A percentile compares a stretch with the other conserved stretches of the same genome.
These are phyloP conservation scores for Thraustochytrium sp. DNA, from an alignment of 352 stramenopile species.

Conservation along the genomic window DNA sequence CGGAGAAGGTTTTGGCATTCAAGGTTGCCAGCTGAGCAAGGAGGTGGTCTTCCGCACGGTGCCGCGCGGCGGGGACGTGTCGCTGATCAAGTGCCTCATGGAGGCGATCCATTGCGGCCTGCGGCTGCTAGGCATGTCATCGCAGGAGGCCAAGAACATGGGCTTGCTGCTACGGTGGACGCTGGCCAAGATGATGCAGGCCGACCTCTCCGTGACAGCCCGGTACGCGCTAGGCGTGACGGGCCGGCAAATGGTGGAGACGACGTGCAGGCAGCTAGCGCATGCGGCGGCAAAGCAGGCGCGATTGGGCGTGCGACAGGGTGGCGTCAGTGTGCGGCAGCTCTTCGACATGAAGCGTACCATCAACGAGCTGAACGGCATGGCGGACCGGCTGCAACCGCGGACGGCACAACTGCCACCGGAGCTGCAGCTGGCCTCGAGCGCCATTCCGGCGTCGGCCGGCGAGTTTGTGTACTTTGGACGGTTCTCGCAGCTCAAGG, in stretches of 20 bases:
- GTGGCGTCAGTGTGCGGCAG: conserved; percentile 34
- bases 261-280: conserved; percentile 47
- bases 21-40: not conserved
- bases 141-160: conserved; percentile 29
- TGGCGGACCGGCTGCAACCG: not conserved
- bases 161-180: conserved; percentile 46
- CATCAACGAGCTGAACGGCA: conserved; percentile 43
- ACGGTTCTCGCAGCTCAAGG: conserved; percentile 67
- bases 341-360: conserved; percentile 51
- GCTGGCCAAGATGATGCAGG: conserved; percentile 49
- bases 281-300: conserved; percentile 48
- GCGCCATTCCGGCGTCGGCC: conserved; percentile 30
- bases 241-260: conserved; percentile 43
- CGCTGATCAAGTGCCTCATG: conserved; percentile 10
- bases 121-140: conserved; percentile 23
- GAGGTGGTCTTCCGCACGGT: conserved; percentile 31
- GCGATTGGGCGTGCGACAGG: conserved; percentile 5
- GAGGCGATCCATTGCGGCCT: conserved; percentile 26
- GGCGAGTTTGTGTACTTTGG: conserved; percentile 64
- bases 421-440: conserved; percentile 12
- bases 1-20: not conserved
- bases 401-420: not conserved
- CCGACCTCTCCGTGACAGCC: conserved; percentile 31
- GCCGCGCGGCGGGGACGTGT: not conserved
- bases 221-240: conserved; percentile 27